Evolutionary conservation across 2,329 filamentous ascomycete genomes (phyloP).

Genomic region (Fusarium euwallaceae): DNA sequence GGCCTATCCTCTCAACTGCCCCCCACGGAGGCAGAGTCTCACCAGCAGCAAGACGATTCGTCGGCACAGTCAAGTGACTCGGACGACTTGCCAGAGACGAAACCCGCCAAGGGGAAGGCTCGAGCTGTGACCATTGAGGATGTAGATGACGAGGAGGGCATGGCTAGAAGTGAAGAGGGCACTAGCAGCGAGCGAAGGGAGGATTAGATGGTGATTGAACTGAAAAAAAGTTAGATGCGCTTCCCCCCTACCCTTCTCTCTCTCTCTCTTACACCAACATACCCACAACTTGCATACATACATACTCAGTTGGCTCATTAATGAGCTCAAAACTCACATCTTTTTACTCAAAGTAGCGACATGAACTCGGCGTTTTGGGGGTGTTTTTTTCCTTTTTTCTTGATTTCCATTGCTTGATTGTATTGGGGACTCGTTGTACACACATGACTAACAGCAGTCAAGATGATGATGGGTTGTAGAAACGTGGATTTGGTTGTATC

Average conservation of each 20-base stretch:
- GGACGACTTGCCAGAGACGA: conserved; percentile 27
- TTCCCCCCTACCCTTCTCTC: neutral
- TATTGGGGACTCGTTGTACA: neutral
- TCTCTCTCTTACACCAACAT: neutral
- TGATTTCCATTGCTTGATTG: neutral
- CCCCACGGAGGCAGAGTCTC: conserved; percentile 7
- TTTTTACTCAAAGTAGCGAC: conserved; percentile 15
- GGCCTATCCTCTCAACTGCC: conserved; percentile 16
- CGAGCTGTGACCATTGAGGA: conserved; percentile 59
- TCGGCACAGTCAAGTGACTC: conserved; percentile 28
- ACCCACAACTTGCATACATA: neutral
- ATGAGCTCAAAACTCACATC: conserved; percentile 2
- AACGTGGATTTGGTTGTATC: neutral
- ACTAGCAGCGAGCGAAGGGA: conserved; percentile 12
- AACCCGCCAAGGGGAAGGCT: conserved; percentile 57
- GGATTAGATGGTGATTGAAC: conserved; percentile 14
- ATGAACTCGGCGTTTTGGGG: conserved; percentile 15
- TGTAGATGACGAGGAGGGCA: conserved; percentile 35
- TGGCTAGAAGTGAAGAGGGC: neutral
- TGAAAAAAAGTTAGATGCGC: neutral
- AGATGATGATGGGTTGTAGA: neutral
- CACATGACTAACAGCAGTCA: neutral
- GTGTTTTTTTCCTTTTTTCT: neutral
- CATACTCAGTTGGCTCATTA: conserved; percentile 1
- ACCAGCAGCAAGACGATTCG: conserved; percentile 15